phyloP scores from a whole-genome alignment of 495 filamentous ascomycete genomes.

The Oleoguttula mirabilis region DNA sequence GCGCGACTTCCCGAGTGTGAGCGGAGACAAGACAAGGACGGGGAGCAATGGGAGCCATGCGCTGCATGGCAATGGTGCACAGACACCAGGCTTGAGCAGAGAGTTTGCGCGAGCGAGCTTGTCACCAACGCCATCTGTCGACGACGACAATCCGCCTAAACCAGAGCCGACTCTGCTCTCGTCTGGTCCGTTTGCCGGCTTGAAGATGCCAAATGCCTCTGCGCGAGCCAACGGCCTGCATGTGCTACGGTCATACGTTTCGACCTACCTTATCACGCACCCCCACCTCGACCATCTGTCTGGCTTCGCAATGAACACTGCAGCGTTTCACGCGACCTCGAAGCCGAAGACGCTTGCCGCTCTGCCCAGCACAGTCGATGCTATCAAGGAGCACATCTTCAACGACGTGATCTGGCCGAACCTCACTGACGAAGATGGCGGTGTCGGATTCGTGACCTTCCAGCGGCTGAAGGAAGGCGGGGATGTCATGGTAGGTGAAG shows the following conservation, averaged over 20 bases:
- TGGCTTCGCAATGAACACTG: conserved; percentile 85
- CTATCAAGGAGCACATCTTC: conserved; percentile 87
- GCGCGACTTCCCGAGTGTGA: conserved; percentile 31
- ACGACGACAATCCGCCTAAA: conserved; percentile 13
- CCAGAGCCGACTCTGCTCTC: conserved; percentile 24
- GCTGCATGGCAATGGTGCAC: conserved; percentile 1
- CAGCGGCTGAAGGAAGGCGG: conserved; percentile 81
- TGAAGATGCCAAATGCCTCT: conserved; percentile 48
- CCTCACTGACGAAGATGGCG: conserved; percentile 87
- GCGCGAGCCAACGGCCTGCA: conserved; percentile 67
- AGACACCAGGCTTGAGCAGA: background rate
- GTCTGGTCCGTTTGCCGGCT: conserved; percentile 59
- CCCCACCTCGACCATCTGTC: conserved; percentile 88
- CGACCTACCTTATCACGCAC: conserved; percentile 83
- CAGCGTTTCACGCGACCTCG: conserved; percentile 57
- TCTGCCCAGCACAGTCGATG: conserved; percentile 70
- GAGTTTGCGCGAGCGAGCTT: background rate
- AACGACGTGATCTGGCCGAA: conserved; percentile 98
- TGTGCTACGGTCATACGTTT: conserved; percentile 64
- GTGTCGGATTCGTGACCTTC: conserved; percentile 83
- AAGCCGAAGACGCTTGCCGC: conserved; percentile 74
- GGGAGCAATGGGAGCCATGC: background rate
- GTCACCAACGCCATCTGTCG: conserved; percentile 13
- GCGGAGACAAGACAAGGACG: conserved; percentile 4
- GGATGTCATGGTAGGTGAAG: conserved; percentile 64